Percentiles rank a stretch among this genome's conserved stretches.
phyloP scores from a whole-genome alignment of 2,329 filamentous ascomycete species.

The Epichloe aotearoae region DNA sequence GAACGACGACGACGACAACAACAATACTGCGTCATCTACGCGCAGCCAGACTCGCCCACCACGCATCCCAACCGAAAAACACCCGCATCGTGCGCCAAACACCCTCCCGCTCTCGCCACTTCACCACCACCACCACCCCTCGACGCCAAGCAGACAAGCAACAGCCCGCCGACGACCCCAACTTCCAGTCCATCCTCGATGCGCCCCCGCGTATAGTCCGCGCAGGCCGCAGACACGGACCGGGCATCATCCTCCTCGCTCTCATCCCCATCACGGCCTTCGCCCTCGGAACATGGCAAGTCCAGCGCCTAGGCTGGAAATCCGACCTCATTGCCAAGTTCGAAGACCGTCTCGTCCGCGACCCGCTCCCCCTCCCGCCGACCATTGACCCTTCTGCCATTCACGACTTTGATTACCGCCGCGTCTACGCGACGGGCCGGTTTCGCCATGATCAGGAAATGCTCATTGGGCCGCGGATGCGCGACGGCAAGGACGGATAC shows the following conservation, averaged over 20 bases:
- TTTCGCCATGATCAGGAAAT: conserved; percentile 89
- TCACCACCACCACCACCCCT: not conserved
- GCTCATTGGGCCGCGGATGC: conserved; percentile 81
- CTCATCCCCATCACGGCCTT: conserved; percentile 89
- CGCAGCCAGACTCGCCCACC: not conserved
- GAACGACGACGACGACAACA: not conserved
- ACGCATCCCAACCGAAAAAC: not conserved
- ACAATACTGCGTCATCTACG: conserved; percentile 13
- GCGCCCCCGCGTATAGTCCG: conserved; percentile 76
- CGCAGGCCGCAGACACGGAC: conserved; percentile 58
- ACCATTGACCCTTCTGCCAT: conserved; percentile 70
- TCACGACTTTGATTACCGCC: conserved; percentile 81
- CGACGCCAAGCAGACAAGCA: conserved; percentile 9
- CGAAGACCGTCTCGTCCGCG: conserved; percentile 79
- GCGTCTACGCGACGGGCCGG: conserved; percentile 60
- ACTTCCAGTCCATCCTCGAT: conserved; percentile 78
- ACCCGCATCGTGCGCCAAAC: not conserved
- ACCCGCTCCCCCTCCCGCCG: conserved; percentile 75
- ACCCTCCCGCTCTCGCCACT: not conserved
- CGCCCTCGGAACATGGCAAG: conserved; percentile 84
- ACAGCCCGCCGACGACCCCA: conserved; percentile 58
- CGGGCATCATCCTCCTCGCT: conserved; percentile 68
- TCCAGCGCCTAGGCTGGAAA: conserved; percentile 87
- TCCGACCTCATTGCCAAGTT: conserved; percentile 80
- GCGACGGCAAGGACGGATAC: conserved; percentile 81